Percentiles rank a stretch among this genome's conserved stretches.
Conservation (phyloP, 352 stramenopile genomes). For the Plasmopara halstedii region DNA sequence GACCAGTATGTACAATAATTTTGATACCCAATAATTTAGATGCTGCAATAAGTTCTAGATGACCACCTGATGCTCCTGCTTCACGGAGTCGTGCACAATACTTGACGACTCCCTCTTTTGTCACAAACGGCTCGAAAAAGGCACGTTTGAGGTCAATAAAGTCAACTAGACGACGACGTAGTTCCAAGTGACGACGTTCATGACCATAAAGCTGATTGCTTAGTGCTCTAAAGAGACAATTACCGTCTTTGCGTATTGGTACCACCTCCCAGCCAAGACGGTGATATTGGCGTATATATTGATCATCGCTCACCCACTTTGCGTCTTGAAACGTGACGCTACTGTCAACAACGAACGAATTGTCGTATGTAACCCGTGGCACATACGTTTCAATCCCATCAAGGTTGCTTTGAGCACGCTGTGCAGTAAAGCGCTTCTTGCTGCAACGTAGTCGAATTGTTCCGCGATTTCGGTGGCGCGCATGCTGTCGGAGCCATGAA, state of each 20-base stretch:
- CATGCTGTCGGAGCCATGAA: slow-evolving; percentile 26
- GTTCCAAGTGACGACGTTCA: slow-evolving; percentile 33
- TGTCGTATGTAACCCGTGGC: slow-evolving; percentile 23
- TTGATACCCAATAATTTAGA: slow-evolving; percentile 43
- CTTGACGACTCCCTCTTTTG: slow-evolving; percentile 20
- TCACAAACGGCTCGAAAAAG: slow-evolving; percentile 42
- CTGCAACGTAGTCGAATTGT: slow-evolving; percentile 14
- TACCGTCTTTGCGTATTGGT: slow-evolving; percentile 37
- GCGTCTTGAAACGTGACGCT: slow-evolving; percentile 23
- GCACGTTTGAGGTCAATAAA: slow-evolving; percentile 39
- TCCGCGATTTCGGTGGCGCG: slow-evolving; percentile 20
- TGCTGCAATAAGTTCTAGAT: slow-evolving; percentile 50
- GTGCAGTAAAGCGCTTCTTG: slow-evolving; percentile 14
- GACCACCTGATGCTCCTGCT: slow-evolving; percentile 52
- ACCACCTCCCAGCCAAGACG: slow-evolving; percentile 32
- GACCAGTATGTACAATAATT: slow-evolving; percentile 55
- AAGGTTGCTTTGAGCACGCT: slow-evolving; percentile 22
- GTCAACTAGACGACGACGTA: slow-evolving; percentile 41
- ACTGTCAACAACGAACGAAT: slow-evolving; percentile 23
- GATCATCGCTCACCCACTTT: slow-evolving; percentile 33
- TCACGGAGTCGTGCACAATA: slow-evolving; percentile 50
- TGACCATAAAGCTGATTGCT: slow-evolving; percentile 53
- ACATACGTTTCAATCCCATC: slow-evolving; percentile 12
- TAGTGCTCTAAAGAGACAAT: slow-evolving; percentile 53
- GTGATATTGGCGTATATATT: slow-evolving; percentile 37